Evolutionary conservation across 2,329 filamentous ascomycete genomes (phyloP).

Genomic region (Arachnomyces sp.): DNA sequence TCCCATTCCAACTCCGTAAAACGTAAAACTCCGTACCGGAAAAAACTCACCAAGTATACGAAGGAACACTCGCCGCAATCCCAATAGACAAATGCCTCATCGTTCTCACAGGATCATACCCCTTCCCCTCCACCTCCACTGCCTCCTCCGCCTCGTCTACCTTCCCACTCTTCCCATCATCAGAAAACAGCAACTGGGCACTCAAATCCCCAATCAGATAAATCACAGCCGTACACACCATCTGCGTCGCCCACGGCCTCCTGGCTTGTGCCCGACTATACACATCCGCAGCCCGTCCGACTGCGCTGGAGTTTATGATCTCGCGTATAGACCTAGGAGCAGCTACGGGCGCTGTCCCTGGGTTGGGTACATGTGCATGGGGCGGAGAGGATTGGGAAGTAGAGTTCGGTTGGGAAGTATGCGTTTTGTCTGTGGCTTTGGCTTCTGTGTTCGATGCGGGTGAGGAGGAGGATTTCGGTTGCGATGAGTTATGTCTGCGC

Average conservation of each 20-base stretch:
- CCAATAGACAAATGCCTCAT: conserved; percentile 67
- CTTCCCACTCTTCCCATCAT: conserved; percentile 32
- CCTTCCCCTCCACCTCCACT: conserved; percentile 35
- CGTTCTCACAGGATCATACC: conserved; percentile 64
- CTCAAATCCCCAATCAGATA: conserved; percentile 71
- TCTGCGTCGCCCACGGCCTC: conserved; percentile 71
- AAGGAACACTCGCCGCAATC: conserved; percentile 63
- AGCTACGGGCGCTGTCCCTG: conserved; percentile 13
- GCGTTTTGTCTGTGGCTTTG: too few species aligned
- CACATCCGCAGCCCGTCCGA: conserved; percentile 28
- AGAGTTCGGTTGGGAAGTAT: background rate
- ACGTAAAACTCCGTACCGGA: too few species aligned
- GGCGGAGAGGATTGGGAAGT: too few species aligned
- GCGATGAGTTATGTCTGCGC: background rate
- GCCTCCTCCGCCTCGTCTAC: conserved; percentile 24
- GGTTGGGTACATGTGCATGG: too few species aligned
- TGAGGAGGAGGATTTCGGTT: background rate
- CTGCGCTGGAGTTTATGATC: conserved; percentile 22
- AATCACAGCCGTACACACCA: conserved; percentile 66
- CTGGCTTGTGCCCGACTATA: conserved; percentile 66
- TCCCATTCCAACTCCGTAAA: too few species aligned
- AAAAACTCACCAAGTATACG: conserved; percentile 65
- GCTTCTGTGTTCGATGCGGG: background rate
- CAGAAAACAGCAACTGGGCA: conserved; percentile 59
- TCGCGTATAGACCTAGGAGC: conserved; percentile 21